Conservation (phyloP, 768 basidiomycete species). For the Kwoniella shandongensis region DNA sequence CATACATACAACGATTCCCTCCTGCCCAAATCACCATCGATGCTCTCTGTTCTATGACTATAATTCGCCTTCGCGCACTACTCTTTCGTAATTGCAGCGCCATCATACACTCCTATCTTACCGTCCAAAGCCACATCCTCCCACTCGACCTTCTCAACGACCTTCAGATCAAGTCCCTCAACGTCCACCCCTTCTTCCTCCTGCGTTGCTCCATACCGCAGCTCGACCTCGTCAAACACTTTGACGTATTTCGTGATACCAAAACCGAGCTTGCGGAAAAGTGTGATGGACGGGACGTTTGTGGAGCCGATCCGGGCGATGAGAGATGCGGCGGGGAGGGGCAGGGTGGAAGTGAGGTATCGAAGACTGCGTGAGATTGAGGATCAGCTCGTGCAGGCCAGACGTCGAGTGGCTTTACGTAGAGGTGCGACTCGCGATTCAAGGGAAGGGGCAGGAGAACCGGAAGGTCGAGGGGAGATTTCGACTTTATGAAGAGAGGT, state of each 20-base stretch:
- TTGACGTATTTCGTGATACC: conserved; percentile 64
- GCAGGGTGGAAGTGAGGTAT: conserved; percentile 46
- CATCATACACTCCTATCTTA: conserved; percentile 31
- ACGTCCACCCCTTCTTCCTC: background rate
- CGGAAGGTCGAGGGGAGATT: conserved; percentile 50
- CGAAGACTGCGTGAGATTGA: conserved; percentile 56
- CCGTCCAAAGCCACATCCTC: conserved; percentile 15
- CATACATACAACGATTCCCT: background rate
- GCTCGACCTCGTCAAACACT: conserved; percentile 80
- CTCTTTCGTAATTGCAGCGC: no score
- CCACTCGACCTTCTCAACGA: conserved; percentile 9
- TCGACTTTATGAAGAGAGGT: conserved; percentile 56
- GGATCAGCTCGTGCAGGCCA: background rate
- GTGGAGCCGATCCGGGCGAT: conserved; percentile 69
- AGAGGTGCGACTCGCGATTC: no score
- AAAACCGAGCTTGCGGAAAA: conserved; percentile 80
- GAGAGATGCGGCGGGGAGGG: conserved; percentile 57
- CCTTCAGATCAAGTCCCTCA: background rate
- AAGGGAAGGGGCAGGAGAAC: no score
- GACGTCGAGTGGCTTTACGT: no score
- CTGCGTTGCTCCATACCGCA: conserved; percentile 58
- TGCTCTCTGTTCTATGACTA: no score
- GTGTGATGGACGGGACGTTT: conserved; percentile 67
- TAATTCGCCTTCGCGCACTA: no score
- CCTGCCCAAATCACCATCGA: no score